phyloP scores from a whole-genome alignment of 208 protist species.

The Leishmania tropica region DNA sequence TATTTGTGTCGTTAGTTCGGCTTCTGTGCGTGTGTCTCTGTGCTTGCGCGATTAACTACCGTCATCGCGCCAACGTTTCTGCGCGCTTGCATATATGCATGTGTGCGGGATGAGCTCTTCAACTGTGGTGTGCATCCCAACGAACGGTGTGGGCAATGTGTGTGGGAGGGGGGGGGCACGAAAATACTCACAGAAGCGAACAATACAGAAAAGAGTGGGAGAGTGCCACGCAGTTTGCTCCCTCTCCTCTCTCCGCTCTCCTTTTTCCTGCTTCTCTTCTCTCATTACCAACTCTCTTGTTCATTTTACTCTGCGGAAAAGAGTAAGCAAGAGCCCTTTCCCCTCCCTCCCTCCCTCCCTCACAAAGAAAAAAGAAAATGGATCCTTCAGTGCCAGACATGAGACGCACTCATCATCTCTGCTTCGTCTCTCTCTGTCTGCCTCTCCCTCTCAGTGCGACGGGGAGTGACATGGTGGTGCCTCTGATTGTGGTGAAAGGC shows the following conservation, averaged over 20 bases:
- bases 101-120: not conserved
- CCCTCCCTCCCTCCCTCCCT: no score
- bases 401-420: not conserved
- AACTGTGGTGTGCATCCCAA: no score
- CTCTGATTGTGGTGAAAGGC: not conserved
- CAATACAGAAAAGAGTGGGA: not conserved
- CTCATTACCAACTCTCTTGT: not conserved
- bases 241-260: not conserved
- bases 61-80: not conserved
- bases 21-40: not conserved
- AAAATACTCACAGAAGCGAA: not conserved
- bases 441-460: no score
- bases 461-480: not conserved
- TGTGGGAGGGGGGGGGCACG: no score
- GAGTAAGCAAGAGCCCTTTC: not conserved
- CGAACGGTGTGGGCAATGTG: no score
- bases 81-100: not conserved
- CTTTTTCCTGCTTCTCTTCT: slow-evolving; percentile 3
- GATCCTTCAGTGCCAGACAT: not conserved
- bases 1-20: not conserved
- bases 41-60: not conserved
- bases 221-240: not conserved
- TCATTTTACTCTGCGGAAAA: not conserved
- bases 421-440: not conserved
- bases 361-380: not conserved